phyloP scores from a whole-genome alignment of 768 basidiomycete genomes.

The Boletus vinaceobasis region DNA sequence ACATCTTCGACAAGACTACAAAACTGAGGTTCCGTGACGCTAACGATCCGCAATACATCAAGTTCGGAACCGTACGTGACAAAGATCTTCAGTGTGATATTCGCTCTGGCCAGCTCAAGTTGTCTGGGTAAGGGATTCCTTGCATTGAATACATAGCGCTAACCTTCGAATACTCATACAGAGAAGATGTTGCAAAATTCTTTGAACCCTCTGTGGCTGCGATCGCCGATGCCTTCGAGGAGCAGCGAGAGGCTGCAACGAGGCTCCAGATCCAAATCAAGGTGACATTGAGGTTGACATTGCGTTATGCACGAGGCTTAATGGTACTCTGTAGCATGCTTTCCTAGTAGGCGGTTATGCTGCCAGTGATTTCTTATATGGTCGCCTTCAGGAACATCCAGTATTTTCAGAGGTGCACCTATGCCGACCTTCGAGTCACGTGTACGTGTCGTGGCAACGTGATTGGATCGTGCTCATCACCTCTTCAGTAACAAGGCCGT shows the following conservation, averaged over 20 bases:
- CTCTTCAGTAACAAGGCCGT: conserved; percentile 42
- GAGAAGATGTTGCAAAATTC: conserved; percentile 35
- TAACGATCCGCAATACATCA: conserved; percentile 34
- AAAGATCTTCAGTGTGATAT: conserved; percentile 34
- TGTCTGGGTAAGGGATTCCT: conserved; percentile 33
- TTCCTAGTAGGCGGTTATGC: conserved; percentile 53
- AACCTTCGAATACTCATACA: conserved; percentile 2
- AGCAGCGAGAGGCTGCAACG: conserved; percentile 23
- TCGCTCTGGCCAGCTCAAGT: conserved; percentile 35
- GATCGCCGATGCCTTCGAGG: conserved; percentile 33
- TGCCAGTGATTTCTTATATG: conserved; percentile 45
- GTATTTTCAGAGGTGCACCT: conserved; percentile 37
- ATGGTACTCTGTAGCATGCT: conserved; percentile 25
- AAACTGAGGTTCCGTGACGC: conserved; percentile 40
- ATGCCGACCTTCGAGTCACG: conserved; percentile 46
- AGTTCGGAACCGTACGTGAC: conserved; percentile 36
- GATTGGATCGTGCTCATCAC: neutral
- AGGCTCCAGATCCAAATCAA: conserved; percentile 25
- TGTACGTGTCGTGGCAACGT: conserved; percentile 33
- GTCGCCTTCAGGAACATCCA: conserved; percentile 37
- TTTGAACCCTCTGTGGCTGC: conserved; percentile 43
- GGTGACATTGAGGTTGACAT: neutral
- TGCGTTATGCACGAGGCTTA: neutral
- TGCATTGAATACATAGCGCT: neutral
- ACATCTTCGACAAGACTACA: conserved; percentile 34